phyloP scores from a whole-genome alignment of 768 basidiomycete species.

The Gautieria morchelliformis region DNA sequence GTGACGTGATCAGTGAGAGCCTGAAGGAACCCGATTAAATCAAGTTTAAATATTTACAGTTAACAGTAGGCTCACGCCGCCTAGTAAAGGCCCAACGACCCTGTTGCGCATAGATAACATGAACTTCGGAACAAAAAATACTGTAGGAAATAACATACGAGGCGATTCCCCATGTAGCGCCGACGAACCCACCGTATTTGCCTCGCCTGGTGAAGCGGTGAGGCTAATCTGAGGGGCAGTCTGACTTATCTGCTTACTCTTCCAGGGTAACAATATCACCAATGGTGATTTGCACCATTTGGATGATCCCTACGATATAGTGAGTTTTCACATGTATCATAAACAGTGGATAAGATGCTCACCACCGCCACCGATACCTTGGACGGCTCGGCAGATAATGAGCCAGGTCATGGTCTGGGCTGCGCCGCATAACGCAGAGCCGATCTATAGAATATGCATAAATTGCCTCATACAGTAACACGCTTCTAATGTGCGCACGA shows the following conservation, averaged over 20 bases:
- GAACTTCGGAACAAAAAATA: background rate
- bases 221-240: background rate
- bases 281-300: conserved; percentile 63
- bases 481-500: conserved; percentile 33
- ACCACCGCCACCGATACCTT: conserved; percentile 78
- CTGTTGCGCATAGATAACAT: conserved; percentile 20
- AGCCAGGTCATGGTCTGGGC: conserved; percentile 75
- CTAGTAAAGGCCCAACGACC: conserved; percentile 69
- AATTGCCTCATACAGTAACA: background rate
- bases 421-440: conserved; percentile 73
- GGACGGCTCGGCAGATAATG: conserved; percentile 65
- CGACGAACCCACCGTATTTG: conserved; percentile 65
- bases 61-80: conserved; percentile 46
- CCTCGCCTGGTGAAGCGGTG: conserved; percentile 43
- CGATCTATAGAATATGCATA: conserved; percentile 34
- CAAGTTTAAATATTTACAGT: conserved; percentile 6
- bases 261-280: conserved; percentile 75
- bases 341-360: background rate
- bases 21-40: conserved; percentile 21
- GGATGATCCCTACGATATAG: background rate
- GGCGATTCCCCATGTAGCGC: conserved; percentile 72
- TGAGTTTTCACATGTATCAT: background rate
- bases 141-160: conserved; percentile 22
- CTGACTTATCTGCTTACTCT: conserved; percentile 38
- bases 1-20: conserved; percentile 63